Evolutionary conservation across 139 green algal genomes (phyloP), one percentile per base, ranked within the genome.

Genomic region (Eudorina sp.): DNA sequence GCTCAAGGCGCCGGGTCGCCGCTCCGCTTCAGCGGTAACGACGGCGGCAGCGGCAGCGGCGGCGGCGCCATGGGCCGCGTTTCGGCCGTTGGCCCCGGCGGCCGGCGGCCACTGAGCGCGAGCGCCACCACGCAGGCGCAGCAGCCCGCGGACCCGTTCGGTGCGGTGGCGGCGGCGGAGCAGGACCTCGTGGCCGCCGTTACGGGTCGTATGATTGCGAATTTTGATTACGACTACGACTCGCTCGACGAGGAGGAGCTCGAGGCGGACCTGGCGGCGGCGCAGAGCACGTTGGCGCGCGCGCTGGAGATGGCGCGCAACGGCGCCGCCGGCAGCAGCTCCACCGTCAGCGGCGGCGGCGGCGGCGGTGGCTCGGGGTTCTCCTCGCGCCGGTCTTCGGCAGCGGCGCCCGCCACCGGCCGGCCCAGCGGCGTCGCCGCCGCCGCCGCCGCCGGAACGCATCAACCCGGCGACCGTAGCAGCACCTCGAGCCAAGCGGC

Each of bases 161-260:
- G 46, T 2, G 27, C 41, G 19, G 27, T 3, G 25, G 19, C 43
- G 31, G 62, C 51, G 23, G 78, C 8, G 6, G 18, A 68, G 3
- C 31, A 48, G 36, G 60, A 86, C 58, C 78, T 85, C 14, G 38
- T 86, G 8, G 79, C 79, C 0, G 79, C 79, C 27, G 79, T 86
- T 36, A 76, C 79, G 6, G 79, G 79, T 13, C 41, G 43, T 29
- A 45, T 86, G 4, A 53, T 53, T 7, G 18, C 62, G 27, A 16
- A n/a, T 0, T 58, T 46, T 29, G 66, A 88, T 34, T 62, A 77
- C 21, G 82, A 88, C 21, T 64, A 88, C 3, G 82, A 88, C 48
- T 53, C n/a, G 13, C 23, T 88, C 27, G 82, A 88, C 31, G 82
- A 88, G 48, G 82, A 88, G 46, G 82, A 88, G 82, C 82, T 88